phyloP scores from a whole-genome alignment of 2,329 filamentous ascomycete species.

The Cryoendolithus antarcticus region DNA sequence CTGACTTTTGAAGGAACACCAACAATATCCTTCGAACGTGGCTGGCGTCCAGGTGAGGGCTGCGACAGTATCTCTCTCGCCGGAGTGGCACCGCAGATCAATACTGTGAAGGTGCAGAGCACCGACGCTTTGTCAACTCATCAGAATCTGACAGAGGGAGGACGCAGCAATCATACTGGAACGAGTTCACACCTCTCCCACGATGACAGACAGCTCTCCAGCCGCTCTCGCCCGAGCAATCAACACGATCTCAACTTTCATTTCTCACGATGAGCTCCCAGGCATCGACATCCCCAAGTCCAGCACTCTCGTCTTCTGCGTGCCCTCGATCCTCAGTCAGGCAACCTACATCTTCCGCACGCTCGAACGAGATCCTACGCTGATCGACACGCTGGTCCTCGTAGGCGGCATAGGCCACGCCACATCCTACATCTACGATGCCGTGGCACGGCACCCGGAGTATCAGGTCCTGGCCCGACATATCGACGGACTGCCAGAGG shows the following conservation, averaged over 20 bases:
- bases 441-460: constrained; percentile 23
- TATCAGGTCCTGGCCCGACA: constrained; percentile 17
- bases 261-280: constrained; percentile 18
- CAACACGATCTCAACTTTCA: constrained; percentile 21
- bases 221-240: constrained; percentile 13
- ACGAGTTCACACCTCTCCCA: not conserved
- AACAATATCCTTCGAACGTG: too few species aligned
- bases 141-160: too few species aligned
- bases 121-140: too few species aligned
- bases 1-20: too few species aligned
- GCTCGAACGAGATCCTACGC: constrained; percentile 18
- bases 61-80: too few species aligned
- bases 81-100: too few species aligned
- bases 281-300: constrained; percentile 9
- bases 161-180: too few species aligned
- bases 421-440: constrained; percentile 30
- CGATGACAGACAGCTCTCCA: not conserved
- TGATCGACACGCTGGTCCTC: constrained; percentile 28
- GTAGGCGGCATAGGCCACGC: constrained; percentile 37
- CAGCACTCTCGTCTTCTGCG: constrained; percentile 30
- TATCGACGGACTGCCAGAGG: constrained; percentile 27
- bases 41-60: too few species aligned
- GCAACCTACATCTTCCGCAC: constrained; percentile 25
- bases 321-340: constrained; percentile 26
- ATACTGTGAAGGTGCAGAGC: too few species aligned